Percentiles rank a stretch among this genome's conserved stretches.
Conservation (phyloP, 1,284 basidiomycete species). For the Mycosarcoma mackinlayi region DNA sequence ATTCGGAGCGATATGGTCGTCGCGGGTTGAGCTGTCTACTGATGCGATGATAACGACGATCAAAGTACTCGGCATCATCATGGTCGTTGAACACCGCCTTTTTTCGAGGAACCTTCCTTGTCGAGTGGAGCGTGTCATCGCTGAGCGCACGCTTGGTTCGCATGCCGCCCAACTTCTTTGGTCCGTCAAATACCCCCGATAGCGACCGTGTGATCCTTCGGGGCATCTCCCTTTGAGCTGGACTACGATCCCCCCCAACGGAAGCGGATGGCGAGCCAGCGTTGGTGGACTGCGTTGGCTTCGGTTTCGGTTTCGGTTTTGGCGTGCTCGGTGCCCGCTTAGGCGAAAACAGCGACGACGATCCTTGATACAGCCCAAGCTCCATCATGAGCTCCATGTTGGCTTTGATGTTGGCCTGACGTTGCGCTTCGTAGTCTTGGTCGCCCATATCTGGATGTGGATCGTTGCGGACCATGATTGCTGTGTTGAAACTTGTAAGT, state of each 20-base stretch:
- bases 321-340: background rate
- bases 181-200: constrained; percentile 3
- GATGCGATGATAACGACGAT: background rate
- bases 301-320: constrained; percentile 2
- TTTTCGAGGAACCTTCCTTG: background rate
- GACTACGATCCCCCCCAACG: background rate
- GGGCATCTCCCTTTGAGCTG: background rate
- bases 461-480: constrained; percentile 9
- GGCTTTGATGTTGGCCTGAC: constrained; percentile 28
- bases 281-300: too few relatives aligned
- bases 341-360: constrained; percentile 4
- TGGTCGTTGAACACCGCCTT: background rate
- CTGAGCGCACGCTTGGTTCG: constrained; percentile 18
- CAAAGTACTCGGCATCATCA: constrained; percentile 12
- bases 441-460: background rate
- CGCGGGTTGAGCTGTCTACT: constrained; percentile 9
- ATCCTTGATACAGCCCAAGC: constrained; percentile 27
- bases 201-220: constrained; percentile 20
- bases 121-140: background rate
- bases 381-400: constrained; percentile 42
- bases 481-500: background rate
- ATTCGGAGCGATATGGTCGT: background rate
- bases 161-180: background rate
- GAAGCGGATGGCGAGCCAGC: background rate
- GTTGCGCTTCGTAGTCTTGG: constrained; percentile 34